Evolutionary conservation across 345 rosid species (phyloP).

Genomic region (Ceriops zippeliana): DNA sequence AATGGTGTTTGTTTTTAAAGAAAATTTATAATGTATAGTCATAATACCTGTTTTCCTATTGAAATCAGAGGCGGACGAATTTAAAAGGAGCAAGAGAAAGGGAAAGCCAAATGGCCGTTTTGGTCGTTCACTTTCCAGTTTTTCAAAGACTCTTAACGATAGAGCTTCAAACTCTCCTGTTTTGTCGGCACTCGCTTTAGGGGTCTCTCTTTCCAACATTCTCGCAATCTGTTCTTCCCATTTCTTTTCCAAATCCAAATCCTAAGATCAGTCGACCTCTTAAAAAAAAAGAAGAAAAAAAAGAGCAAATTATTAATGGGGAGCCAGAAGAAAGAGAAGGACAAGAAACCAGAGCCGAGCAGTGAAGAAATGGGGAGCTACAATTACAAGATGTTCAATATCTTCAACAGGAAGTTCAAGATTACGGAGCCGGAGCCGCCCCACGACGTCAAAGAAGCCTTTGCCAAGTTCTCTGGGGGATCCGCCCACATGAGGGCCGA

Average conservation of each 20-base stretch:
- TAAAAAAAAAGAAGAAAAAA: background rate
- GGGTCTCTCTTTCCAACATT: background rate
- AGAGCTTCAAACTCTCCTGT: conserved; percentile 48
- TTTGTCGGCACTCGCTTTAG: conserved; percentile 17
- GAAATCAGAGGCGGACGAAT: background rate
- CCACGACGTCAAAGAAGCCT: conserved; percentile 14
- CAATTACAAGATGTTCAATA: conserved; percentile 28
- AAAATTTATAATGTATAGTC: too few species aligned
- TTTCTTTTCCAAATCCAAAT: background rate
- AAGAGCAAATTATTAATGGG: background rate
- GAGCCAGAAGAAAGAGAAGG: conserved; percentile 17
- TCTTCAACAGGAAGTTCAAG: conserved; percentile 33
- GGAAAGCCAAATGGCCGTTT: background rate
- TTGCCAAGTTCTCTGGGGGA: conserved; percentile 17
- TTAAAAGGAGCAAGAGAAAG: background rate
- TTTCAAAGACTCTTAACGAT: conserved; percentile 19
- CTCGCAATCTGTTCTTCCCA: background rate
- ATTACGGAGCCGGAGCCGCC: conserved; percentile 33
- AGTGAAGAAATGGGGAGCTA: conserved; percentile 24
- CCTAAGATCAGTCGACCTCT: background rate
- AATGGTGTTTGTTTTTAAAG: too few species aligned
- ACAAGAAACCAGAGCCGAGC: conserved; percentile 6
- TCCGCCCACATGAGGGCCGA: conserved; percentile 15
- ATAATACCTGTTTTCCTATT: too few species aligned
- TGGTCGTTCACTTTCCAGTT: background rate